phyloP scores from a whole-genome alignment of 2,329 filamentous ascomycete genomes.

The Cladobotryum mycophilum region DNA sequence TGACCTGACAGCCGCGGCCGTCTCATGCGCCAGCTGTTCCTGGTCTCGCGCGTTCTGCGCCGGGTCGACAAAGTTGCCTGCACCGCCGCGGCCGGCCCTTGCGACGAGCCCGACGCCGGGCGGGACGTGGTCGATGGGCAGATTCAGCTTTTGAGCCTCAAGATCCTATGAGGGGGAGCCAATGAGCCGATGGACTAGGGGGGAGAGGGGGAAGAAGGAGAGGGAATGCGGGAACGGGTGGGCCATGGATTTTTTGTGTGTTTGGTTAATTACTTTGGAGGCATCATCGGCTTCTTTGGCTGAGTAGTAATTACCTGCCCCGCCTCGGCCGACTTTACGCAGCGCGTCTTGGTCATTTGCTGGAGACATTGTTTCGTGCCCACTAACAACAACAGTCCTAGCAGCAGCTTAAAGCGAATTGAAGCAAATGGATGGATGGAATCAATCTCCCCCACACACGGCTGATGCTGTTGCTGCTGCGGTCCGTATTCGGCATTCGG shows the following conservation, averaged over 20 bases:
- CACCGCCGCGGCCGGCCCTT: conserved; percentile 52
- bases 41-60: conserved; percentile 27
- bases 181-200: too few species aligned
- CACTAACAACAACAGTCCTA: too few species aligned
- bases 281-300: conserved; percentile 45
- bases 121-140: conserved; percentile 16
- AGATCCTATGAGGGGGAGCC: conserved; percentile 25
- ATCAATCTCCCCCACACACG: too few species aligned
- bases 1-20: conserved; percentile 28
- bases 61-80: conserved; percentile 51
- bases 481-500: too few species aligned
- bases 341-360: conserved; percentile 35
- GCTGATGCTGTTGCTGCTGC: too few species aligned
- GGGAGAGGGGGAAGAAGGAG: not conserved
- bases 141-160: conserved; percentile 29
- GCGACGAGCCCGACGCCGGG: conserved; percentile 27
- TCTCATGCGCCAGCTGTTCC: conserved; percentile 28
- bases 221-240: too few species aligned
- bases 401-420: too few species aligned
- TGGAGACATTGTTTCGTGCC: too few species aligned
- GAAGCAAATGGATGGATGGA: too few species aligned
- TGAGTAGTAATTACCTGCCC: conserved; percentile 57
- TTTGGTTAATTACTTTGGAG: conserved; percentile 22
- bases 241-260: too few species aligned
- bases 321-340: conserved; percentile 52